Conservation (phyloP, 495 filamentous ascomycete genomes). For the Lasiosphaeriaceae sp. region DNA sequence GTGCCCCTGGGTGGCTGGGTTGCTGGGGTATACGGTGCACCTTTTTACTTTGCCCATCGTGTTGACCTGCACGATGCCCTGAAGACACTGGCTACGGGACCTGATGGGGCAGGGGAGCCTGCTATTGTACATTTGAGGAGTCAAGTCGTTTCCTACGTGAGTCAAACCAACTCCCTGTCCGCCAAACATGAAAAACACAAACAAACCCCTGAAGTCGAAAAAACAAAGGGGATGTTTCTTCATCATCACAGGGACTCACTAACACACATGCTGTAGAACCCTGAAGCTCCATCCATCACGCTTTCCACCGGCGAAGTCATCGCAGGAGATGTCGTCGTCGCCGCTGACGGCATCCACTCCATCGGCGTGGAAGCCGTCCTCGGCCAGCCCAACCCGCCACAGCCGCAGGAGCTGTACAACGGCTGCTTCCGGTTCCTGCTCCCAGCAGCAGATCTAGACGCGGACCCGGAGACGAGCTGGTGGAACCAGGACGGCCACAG, state of each 20-base stretch:
- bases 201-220: too few species aligned
- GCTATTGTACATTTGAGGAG: slow-evolving; percentile 30
- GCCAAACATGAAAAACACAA: too few species aligned
- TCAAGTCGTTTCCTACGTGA: slow-evolving; percentile 26
- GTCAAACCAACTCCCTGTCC: too few species aligned
- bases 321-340: slow-evolving; percentile 44
- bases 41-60: slow-evolving; percentile 23
- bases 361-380: slow-evolving; percentile 23
- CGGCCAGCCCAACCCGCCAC: slow-evolving; percentile 18
- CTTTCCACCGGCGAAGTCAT: slow-evolving; percentile 32
- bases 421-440: slow-evolving; percentile 46
- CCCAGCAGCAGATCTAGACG: slow-evolving; percentile 29
- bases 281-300: slow-evolving; percentile 35
- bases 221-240: too few species aligned
- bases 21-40: slow-evolving; percentile 10
- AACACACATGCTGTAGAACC: slow-evolving; percentile 30
- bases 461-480: slow-evolving; percentile 29
- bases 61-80: slow-evolving; percentile 43
- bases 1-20: slow-evolving; percentile 12
- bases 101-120: slow-evolving; percentile 29
- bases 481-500: slow-evolving; percentile 31
- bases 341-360: slow-evolving; percentile 49
- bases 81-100: slow-evolving; percentile 36
- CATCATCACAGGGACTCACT: background rate
- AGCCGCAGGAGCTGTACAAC: slow-evolving; percentile 29